Evolutionary conservation across 2,329 filamentous ascomycete genomes (phyloP).

Genomic region (Verticillium albo-atrum): DNA sequence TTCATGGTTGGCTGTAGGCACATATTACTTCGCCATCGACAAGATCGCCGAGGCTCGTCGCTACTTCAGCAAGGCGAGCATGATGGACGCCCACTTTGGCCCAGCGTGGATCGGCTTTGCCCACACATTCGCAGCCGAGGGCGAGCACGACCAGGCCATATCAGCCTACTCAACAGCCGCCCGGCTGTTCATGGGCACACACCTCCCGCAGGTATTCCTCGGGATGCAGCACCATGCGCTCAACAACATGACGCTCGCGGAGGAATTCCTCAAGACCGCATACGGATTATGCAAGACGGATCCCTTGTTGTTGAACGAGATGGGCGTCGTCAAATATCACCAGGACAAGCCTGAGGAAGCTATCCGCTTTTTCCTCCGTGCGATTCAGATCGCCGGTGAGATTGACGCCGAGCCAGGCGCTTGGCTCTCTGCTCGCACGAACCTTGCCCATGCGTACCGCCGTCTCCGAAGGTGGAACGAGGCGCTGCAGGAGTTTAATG

Average conservation of each 20-base stretch:
- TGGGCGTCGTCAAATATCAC: conserved; percentile 94
- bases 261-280: conserved; percentile 90
- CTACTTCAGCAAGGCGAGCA: conserved; percentile 95
- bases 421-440: conserved; percentile 80
- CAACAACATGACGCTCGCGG: conserved; percentile 89
- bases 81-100: conserved; percentile 97
- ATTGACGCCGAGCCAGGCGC: conserved; percentile 79
- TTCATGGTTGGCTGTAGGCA: conserved; percentile 89
- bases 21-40: conserved; percentile 87
- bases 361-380: conserved; percentile 70
- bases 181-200: conserved; percentile 91
- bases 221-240: conserved; percentile 98
- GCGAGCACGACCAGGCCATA: conserved; percentile 96
- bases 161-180: conserved; percentile 96
- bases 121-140: conserved; percentile 95
- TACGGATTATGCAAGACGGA: conserved; percentile 80
- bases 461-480: conserved; percentile 64
- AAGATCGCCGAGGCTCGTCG: conserved; percentile 90
- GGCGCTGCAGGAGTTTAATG: conserved; percentile 77
- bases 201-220: conserved; percentile 90
- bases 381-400: conserved; percentile 72
- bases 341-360: conserved; percentile 75
- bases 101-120: conserved; percentile 99
- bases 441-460: conserved; percentile 83
- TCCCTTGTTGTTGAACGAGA: conserved; percentile 87